Conservation (phyloP, 257 asterid species). For the Echium plantagineum region DNA sequence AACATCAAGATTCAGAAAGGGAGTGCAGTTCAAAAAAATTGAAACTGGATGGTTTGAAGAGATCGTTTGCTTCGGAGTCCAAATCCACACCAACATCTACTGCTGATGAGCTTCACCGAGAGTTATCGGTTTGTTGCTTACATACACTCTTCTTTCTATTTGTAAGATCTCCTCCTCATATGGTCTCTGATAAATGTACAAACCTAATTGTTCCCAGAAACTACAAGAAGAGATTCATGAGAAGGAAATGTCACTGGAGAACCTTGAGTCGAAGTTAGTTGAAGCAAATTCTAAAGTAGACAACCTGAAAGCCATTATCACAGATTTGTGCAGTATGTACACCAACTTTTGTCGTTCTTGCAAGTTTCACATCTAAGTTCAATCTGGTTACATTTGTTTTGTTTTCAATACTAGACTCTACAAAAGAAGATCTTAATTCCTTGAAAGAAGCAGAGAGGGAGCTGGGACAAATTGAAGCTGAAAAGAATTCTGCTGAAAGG, state of each 20-base stretch:
- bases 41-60: constrained; percentile 50
- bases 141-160: constrained; percentile 6
- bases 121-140: constrained; percentile 48
- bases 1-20: constrained; percentile 37
- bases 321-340: constrained; percentile 55
- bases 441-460: constrained; percentile 58
- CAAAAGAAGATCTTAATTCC: constrained; percentile 55
- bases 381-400: constrained; percentile 10
- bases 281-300: constrained; percentile 48
- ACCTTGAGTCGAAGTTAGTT: constrained; percentile 35
- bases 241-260: constrained; percentile 34
- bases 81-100: constrained; percentile 38
- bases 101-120: constrained; percentile 62
- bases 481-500: constrained; percentile 36
- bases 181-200: background rate
- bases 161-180: constrained; percentile 3
- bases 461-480: constrained; percentile 40
- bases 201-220: constrained; percentile 31
- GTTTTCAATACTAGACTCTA: constrained; percentile 42
- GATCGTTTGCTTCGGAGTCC: constrained; percentile 39
- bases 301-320: constrained; percentile 34
- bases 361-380: constrained; percentile 8
- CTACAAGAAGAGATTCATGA: constrained; percentile 39
- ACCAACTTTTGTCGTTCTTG: constrained; percentile 7
- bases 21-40: constrained; percentile 39